Percentiles rank a stretch among this genome's conserved stretches.
These are phyloP conservation scores for Nicotiana attenuata DNA, from an alignment of 257 asterid species.

Conservation along the genomic window DNA sequence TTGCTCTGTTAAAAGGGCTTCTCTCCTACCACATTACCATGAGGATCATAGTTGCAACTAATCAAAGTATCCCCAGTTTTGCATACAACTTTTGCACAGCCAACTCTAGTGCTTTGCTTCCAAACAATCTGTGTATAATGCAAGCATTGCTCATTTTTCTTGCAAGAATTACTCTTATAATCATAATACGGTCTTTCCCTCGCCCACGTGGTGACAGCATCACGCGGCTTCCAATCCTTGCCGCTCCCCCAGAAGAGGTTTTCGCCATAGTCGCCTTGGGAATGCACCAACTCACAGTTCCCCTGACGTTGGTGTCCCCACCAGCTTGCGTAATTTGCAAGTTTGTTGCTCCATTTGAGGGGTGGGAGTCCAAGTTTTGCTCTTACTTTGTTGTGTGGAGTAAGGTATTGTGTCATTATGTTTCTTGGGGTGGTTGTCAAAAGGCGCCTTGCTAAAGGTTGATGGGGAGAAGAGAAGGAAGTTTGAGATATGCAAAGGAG, in stretches of 20 bases:
- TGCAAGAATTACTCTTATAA: slow-evolving; percentile 11
- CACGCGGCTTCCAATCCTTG: slow-evolving; percentile 11
- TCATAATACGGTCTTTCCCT: slow-evolving; percentile 11
- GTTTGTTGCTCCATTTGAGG: slow-evolving; percentile 17
- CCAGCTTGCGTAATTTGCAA: slow-evolving; percentile 15
- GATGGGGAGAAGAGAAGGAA: neutral
- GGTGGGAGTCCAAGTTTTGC: slow-evolving; percentile 17
- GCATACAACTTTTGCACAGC: slow-evolving; percentile 17
- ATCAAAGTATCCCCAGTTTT: slow-evolving; percentile 14
- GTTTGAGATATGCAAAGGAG: slow-evolving; percentile 4
- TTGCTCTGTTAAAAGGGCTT: slow-evolving; percentile 8
- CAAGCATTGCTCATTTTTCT: slow-evolving; percentile 14
- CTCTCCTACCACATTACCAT: slow-evolving; percentile 18
- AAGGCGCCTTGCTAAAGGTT: neutral
- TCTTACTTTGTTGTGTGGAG: slow-evolving; percentile 16
- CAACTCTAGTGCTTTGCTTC: slow-evolving; percentile 15
- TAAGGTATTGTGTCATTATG: slow-evolving; percentile 10
- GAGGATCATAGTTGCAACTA: slow-evolving; percentile 21
- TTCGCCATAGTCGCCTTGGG: slow-evolving; percentile 15
- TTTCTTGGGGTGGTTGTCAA: neutral
- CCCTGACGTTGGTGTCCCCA: slow-evolving; percentile 6
- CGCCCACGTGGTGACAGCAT: slow-evolving; percentile 14
- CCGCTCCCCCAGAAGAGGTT: slow-evolving; percentile 23
- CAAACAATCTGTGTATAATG: slow-evolving; percentile 21
- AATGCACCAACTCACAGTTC: slow-evolving; percentile 16